A percentile compares a stretch with the other conserved stretches of the same genome.
These are phyloP conservation scores for Phanerodontia chrysosporium DNA, from an alignment of 768 basidiomycete species.

Conservation along the genomic window DNA sequence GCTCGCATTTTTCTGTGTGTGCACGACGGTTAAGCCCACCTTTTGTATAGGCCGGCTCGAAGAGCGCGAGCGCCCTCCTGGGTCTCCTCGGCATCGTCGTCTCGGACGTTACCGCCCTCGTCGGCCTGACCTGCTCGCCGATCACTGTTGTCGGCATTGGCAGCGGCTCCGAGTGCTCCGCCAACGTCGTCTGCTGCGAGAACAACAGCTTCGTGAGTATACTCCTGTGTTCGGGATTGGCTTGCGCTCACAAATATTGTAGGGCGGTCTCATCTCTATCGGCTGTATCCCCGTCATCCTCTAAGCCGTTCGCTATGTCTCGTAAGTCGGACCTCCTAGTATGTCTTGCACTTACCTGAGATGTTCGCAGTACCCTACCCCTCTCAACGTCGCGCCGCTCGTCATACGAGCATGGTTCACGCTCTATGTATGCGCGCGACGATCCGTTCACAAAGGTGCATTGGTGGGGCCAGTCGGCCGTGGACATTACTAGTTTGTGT, in stretches of 20 bases:
- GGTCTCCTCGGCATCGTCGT: constrained; percentile 7
- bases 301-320: background rate
- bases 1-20: too few relatives aligned
- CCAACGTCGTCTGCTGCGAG: constrained; percentile 13
- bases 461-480: too few relatives aligned
- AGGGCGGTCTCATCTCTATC: constrained; percentile 12
- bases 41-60: background rate
- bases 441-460: too few relatives aligned
- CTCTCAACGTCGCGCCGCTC: too few relatives aligned
- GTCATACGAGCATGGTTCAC: too few relatives aligned
- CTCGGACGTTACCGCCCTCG: background rate
- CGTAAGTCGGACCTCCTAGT: background rate
- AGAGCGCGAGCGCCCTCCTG: background rate
- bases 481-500: too few relatives aligned
- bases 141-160: constrained; percentile 8
- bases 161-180: constrained; percentile 1
- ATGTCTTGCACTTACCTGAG: too few relatives aligned
- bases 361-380: too few relatives aligned
- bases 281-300: constrained; percentile 12
- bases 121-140: constrained; percentile 13
- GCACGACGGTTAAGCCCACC: background rate
- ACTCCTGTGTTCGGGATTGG: background rate
- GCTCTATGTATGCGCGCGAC: too few relatives aligned
- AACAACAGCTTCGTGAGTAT: constrained; percentile 11
- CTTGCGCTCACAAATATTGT: background rate